These are phyloP conservation scores for Tetrahymena thermophila DNA, from an alignment of 73 alveolate genomes.

Conservation along the genomic window DNA sequence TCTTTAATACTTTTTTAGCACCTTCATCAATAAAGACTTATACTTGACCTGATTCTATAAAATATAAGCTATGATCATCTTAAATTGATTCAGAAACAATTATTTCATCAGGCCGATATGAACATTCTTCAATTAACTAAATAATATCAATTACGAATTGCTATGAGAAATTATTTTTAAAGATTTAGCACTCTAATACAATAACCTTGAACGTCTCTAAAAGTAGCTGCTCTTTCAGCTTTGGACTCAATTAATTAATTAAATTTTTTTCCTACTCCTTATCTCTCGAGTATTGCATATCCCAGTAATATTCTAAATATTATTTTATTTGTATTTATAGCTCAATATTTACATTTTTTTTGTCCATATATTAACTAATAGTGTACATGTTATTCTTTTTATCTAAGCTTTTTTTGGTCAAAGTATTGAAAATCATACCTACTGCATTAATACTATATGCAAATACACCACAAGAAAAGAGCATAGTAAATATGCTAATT, in stretches of 20 bases:
- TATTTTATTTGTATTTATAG: not conserved
- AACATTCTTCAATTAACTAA: not conserved
- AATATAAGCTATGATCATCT: not conserved
- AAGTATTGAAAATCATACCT: not conserved
- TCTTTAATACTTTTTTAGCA: not conserved
- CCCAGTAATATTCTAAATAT: not conserved
- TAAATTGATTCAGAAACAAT: not conserved
- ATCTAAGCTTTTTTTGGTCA: not conserved
- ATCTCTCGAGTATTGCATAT: not conserved
- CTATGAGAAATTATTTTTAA: not conserved
- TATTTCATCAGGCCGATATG: not conserved
- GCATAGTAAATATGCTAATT: not conserved
- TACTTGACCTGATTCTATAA: not conserved
- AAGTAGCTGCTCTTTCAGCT: not conserved
- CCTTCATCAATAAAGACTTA: not conserved
- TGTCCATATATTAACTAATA: not conserved
- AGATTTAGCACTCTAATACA: not conserved
- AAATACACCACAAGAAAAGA: not conserved
- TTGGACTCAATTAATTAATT: not conserved
- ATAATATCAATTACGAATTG: not conserved
- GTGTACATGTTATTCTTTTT: not conserved
- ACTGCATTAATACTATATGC: not conserved
- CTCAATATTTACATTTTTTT: not conserved
- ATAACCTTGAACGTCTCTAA: not conserved
- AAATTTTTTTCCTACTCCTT: not conserved